Base-by-base conservation (phyloP, 257 asterid species). In the Echites panduratus region DNA sequence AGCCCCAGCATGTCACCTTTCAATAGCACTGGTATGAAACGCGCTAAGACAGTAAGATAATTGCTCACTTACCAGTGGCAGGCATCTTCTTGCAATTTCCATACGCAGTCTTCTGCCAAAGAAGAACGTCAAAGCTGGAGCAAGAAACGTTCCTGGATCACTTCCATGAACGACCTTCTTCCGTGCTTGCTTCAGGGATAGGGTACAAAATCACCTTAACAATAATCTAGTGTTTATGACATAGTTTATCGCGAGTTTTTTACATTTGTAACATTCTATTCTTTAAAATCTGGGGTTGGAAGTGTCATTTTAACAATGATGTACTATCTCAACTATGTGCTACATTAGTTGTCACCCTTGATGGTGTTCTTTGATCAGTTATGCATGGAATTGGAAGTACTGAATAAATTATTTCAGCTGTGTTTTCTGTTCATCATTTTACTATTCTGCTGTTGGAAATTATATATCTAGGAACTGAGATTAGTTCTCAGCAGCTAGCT, bases 1-100 rank as follows among this genome's bases (percentile, higher is more conserved):
- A 90, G 92, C 66, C 93, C 92, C 0, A 84, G 96, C 76, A 89
- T 89, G 96, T 88, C 95, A 45, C 96, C 95, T 14, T 90, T 89
- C 70, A 87, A 85, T 71, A 84, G 83, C 83, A 76, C 85, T 1
- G 88, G 84, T 32, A 82, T 88, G 90, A 90, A 90, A 84, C 82
- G 96, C 70, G 92, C 95, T 48, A 90, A 90, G 82, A 88, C 93
- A 0, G 96, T 89, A 67, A 79, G 76, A 79, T 89, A 79, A 75
- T 64, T 38, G 19, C 27, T 38, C 69, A 9, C 45, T 41, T 41
- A 7, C 45, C 5, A 0, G 17, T 38, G 19, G 13, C 69, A 20
- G 29, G 27, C 45, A 63, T 32, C 26, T 16, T 19, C 49, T 14
- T 20, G 5, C 26, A 10, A 38, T 22, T 64, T 64, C 48, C 49